phyloP scores from a whole-genome alignment of 75 land plant genomes.

The Azolla pinnata region DNA sequence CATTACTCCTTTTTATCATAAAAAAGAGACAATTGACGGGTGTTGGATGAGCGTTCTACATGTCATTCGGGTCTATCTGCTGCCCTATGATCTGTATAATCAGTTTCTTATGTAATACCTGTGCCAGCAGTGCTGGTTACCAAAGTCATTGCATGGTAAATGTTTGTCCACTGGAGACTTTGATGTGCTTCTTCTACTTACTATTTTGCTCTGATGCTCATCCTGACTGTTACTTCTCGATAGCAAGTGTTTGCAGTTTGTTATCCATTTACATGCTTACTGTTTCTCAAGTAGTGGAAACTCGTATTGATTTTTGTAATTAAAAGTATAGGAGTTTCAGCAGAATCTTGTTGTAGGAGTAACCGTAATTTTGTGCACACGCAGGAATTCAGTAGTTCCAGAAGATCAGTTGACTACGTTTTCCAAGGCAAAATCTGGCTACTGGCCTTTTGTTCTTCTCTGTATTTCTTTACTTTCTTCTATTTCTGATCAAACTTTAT shows the following conservation, averaged over 20 bases:
- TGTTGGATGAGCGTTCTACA: neutral
- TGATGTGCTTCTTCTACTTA: too few relatives aligned
- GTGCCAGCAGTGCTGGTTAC: neutral
- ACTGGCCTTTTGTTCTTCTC: conserved; percentile 3
- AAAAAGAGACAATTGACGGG: neutral
- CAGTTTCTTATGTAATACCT: neutral
- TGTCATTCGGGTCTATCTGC: neutral
- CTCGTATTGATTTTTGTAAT: too few relatives aligned
- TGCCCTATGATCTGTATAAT: neutral
- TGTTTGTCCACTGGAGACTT: neutral
- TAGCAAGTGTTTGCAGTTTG: too few relatives aligned
- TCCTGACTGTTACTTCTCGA: too few relatives aligned
- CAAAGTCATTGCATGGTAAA: neutral
- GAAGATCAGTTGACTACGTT: conserved; percentile 8
- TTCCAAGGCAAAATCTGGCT: conserved; percentile 8
- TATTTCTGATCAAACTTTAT: neutral
- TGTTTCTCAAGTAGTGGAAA: too few relatives aligned
- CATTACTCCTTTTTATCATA: neutral
- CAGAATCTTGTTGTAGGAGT: too few relatives aligned
- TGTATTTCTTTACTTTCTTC: neutral
- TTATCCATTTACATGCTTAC: too few relatives aligned
- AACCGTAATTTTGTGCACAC: conserved; percentile 7
- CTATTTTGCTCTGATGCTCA: too few relatives aligned
- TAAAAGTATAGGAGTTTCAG: too few relatives aligned
- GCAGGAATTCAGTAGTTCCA: conserved; percentile 9